These are phyloP conservation scores for Botrytis squamosa DNA, from an alignment of 2,329 filamentous ascomycete species.

Conservation along the genomic window DNA sequence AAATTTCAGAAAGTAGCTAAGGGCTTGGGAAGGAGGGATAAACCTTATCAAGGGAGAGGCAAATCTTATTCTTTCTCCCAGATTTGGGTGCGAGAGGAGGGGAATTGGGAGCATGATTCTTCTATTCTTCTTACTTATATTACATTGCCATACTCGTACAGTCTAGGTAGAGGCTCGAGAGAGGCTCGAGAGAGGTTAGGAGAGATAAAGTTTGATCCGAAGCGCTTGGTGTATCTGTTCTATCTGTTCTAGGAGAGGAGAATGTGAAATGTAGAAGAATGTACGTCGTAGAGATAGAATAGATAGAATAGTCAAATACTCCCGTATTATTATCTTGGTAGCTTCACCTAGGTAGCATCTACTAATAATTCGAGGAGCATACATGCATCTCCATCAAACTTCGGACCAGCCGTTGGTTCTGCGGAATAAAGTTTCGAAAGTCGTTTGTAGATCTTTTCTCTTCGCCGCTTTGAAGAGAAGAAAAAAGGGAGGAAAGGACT, in stretches of 20 bases:
- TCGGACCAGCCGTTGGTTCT: neutral
- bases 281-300: neutral
- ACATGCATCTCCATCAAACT: neutral
- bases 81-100: neutral
- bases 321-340: no score
- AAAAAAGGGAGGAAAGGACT: neutral
- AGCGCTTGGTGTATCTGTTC: neutral
- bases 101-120: neutral
- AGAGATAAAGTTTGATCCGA: neutral
- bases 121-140: no score
- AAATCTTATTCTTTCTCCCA: neutral
- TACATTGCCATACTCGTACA: neutral
- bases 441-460: neutral
- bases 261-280: no score
- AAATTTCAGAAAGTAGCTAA: neutral
- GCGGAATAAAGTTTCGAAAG: neutral
- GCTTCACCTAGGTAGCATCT: no score
- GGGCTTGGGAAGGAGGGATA: neutral
- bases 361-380: no score
- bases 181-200: neutral
- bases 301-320: no score
- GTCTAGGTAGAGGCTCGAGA: neutral
- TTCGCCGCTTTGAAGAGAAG: neutral
- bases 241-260: no score
- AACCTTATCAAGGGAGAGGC: neutral